Evolutionary conservation across 2,329 filamentous ascomycete species (phyloP), one percentile per base, ranked within the genome.

Genomic region (Aspergillus unguis): DNA sequence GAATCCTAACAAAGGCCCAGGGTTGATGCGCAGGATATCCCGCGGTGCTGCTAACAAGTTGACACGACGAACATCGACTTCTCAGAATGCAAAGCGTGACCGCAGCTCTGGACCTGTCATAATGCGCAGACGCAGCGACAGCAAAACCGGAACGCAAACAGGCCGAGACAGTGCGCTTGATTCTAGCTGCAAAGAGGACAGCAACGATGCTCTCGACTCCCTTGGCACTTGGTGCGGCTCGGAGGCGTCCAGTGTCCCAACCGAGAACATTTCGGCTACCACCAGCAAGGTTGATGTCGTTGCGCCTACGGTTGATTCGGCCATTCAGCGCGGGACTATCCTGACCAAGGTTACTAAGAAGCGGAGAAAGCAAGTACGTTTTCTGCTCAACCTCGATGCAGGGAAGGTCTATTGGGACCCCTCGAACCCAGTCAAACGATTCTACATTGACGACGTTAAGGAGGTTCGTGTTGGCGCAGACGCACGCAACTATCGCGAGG

Each of bases 371-470:
- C 77, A 80, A 50, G 90, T 94, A 67, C 82, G 81, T 27, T 84
- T 96, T 62, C 83, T 86, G 48, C 83, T 97, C 26, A 90, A 97
- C 63, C 80, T 87, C 26, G 87, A 92, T 64, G 83, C 87, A 1
- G 92, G 88, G 55, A 94, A 91, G 70, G 88, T 99, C 26, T 87
- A 82, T 27, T 97, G 92, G 92, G 88, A 95, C 70, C 82, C 85
- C 43, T 83, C 81, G 6, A 85, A 89, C 33, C 85, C 88, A 1
- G 83, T 85, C 26, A 97, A 96, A 69, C 85, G 84, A 48, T 87
- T 99, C 58, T 95, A 95, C 70, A 89, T 99, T 57, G 94, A 99
- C 65, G 91, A 97, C 68, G 92, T 99, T 64, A 87, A 89, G 65
- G 91, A 96, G 65, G 91, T 97, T 44, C 85, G 92, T 57, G 84